Evolutionary conservation across 2,329 filamentous ascomycete genomes (phyloP), one percentile per base, ranked within the genome.

Genomic region (Microsporum ferrugineum): DNA sequence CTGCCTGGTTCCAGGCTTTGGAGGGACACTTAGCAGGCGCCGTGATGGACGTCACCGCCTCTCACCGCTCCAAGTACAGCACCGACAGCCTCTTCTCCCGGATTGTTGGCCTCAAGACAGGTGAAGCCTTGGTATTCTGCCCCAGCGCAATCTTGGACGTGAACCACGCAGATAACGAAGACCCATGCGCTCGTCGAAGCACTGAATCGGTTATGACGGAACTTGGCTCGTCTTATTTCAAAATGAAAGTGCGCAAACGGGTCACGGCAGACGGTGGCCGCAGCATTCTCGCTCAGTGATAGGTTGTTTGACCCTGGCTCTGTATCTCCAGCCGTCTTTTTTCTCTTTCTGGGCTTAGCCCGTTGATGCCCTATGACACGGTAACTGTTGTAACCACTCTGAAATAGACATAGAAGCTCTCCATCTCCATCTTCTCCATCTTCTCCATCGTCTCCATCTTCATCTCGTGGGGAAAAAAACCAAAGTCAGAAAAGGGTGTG

Each of bases 1-100:
- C 86, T 0, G 78, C 79, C 1, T 89, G 86, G 87, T 78, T 84
- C 33, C 67, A 68, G 0, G 75, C 76, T 0, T 71, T 83, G 5
- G 68, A 70, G 53, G 64, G 64, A 0, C 75, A 84, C 68, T 71
- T 87, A 0, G 81, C 79, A 3, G 81, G 73, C 0, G 67, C 67
- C 1, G 58, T 64, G 2, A 62, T 65, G 33, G 64, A 58, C 2
- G 68, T 71, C 60, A 66, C 63, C 23, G 59, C 63, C 27, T 34
- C 61, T 6, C 55, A 63, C 36, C 62, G 67, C 27, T 62, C 61
- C 31, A 66, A 41, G 27, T 66, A 53, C 33, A 64, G 68, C 29
- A 62, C 67, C 2, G 62, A 65, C 5, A 66, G 68, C 1, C 63
- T 79, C 0, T 79, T 82, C 63, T 66, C 70, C 1, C 65, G 72